Evolutionary conservation across 2,329 filamentous ascomycete genomes (phyloP).

Genomic region (Aspergillaceae sp.): DNA sequence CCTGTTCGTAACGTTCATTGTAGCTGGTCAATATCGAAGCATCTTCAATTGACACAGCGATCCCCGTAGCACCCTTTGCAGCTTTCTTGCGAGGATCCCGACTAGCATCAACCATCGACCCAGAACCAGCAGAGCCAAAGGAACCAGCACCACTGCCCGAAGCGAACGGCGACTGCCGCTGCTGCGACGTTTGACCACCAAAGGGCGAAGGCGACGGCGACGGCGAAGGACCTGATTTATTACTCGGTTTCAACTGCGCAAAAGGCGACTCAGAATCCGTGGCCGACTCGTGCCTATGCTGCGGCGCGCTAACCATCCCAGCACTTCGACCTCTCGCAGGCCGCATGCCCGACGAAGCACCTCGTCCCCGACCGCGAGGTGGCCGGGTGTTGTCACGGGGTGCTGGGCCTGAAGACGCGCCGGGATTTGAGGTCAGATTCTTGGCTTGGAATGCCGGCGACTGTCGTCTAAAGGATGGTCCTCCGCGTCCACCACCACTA

Average conservation of each 20-base stretch:
- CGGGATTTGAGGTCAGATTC: conserved; percentile 10
- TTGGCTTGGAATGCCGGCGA: conserved; percentile 12
- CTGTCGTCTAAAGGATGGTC: conserved; percentile 8
- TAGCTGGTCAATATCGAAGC: conserved; percentile 16
- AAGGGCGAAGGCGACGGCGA: conserved; percentile 7
- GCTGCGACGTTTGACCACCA: conserved; percentile 8
- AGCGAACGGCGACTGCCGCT: conserved; percentile 13
- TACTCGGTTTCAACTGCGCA: conserved; percentile 13
- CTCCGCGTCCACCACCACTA: background rate
- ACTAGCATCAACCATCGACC: conserved; percentile 5
- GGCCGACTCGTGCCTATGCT: conserved; percentile 9
- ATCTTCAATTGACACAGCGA: conserved; percentile 16
- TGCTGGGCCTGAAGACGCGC: conserved; percentile 1
- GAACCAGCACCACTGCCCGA: conserved; percentile 7
- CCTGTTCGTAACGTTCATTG: conserved; percentile 31
- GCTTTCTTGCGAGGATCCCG: conserved; percentile 9
- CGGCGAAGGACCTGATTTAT: conserved; percentile 1
- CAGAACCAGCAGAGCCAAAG: conserved; percentile 7
- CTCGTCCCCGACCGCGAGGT: conserved; percentile 16
- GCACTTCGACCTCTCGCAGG: conserved; percentile 8
- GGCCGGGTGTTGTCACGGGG: background rate
- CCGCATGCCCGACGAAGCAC: conserved; percentile 8
- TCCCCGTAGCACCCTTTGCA: conserved; percentile 5
- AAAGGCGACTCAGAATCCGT: conserved; percentile 16
- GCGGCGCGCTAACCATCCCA: conserved; percentile 6